Evolutionary conservation across 2,329 filamentous ascomycete genomes (phyloP).

Genomic region (Ceratocystiopsis sp.): DNA sequence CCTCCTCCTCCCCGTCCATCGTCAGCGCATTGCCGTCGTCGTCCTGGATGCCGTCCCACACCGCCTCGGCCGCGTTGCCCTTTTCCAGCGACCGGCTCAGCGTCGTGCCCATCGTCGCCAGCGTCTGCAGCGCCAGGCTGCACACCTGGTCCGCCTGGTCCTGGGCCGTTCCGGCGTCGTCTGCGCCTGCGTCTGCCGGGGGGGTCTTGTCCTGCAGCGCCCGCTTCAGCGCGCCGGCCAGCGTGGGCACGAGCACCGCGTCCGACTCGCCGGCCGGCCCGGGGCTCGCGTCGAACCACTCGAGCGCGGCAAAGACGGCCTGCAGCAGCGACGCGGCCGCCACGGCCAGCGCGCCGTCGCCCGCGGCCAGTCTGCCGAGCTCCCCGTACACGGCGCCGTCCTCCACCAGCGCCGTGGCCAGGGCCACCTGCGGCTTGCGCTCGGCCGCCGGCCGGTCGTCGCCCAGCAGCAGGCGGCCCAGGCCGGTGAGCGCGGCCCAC

Average conservation of each 20-base stretch:
- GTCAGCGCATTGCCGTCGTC: conserved; percentile 18
- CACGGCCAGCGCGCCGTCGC: conserved; percentile 31
- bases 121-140: conserved; percentile 41
- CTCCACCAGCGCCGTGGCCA: conserved; percentile 37
- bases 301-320: conserved; percentile 38
- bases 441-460: conserved; percentile 18
- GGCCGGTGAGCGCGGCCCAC: conserved; percentile 33
- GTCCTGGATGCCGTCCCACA: conserved; percentile 15
- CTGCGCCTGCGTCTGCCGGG: background rate
- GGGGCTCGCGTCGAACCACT: conserved; percentile 34
- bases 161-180: background rate
- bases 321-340: conserved; percentile 45
- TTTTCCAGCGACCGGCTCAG: conserved; percentile 34
- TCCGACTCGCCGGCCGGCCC: conserved; percentile 32
- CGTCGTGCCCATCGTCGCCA: conserved; percentile 46
- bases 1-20: conserved; percentile 17
- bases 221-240: conserved; percentile 23
- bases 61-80: conserved; percentile 21
- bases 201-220: conserved; percentile 1
- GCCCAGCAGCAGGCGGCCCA: conserved; percentile 43
- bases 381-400: conserved; percentile 28
- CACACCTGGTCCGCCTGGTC: conserved; percentile 23
- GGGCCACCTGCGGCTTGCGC: conserved; percentile 7
- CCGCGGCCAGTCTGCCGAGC: conserved; percentile 30
- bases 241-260: conserved; percentile 28